Evolutionary conservation across 441 rosid species (phyloP).

Genomic region (Eutrema salsugineum): DNA sequence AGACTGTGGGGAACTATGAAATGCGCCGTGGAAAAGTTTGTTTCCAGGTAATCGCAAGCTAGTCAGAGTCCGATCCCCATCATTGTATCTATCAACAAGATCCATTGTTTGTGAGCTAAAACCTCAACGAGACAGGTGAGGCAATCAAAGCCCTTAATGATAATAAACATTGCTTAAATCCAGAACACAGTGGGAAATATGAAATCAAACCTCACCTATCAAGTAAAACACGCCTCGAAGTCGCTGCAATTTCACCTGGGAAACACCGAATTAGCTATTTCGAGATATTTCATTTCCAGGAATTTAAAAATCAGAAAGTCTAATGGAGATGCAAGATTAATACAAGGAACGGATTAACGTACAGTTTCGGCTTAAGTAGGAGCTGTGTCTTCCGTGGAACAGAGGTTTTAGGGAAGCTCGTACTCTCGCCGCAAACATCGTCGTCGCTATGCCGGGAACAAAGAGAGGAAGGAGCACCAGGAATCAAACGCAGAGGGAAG

Average conservation of each 20-base stretch:
- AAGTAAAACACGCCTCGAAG: neutral
- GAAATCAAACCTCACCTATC: conserved; percentile 7
- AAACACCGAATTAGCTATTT: neutral
- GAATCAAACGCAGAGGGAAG: neutral
- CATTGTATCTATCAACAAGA: conserved; percentile 1
- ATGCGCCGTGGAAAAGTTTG: neutral
- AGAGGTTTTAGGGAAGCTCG: conserved; percentile 19
- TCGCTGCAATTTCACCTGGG: neutral
- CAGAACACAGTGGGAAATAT: neutral
- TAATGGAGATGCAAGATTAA: neutral
- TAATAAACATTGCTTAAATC: neutral
- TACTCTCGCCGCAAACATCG: conserved; percentile 20
- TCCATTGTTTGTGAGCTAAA: neutral
- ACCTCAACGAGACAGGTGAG: neutral
- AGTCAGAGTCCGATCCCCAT: neutral
- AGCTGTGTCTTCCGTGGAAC: neutral
- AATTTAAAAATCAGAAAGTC: neutral
- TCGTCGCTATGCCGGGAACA: conserved; percentile 10
- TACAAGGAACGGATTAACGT: neutral
- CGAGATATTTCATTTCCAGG: neutral
- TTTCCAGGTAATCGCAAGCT: neutral
- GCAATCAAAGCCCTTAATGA: no score
- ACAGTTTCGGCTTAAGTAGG: neutral
- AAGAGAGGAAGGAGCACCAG: neutral
- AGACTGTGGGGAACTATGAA: neutral